Evolutionary conservation across 441 rosid species (phyloP).

Genomic region (Erysimum pusillum): DNA sequence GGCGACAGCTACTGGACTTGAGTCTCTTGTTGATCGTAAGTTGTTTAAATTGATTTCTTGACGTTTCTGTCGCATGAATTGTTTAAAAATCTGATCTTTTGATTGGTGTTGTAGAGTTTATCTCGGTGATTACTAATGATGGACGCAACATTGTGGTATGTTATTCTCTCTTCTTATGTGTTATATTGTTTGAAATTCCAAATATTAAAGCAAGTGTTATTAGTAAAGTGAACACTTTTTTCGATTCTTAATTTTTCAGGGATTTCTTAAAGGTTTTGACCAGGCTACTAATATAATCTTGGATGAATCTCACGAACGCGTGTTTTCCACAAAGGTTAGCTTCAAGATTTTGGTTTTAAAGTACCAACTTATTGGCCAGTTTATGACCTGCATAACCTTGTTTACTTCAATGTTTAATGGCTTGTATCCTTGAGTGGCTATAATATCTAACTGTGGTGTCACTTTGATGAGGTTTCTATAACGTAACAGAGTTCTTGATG

Average conservation of each 20-base stretch:
- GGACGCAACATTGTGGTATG: slow-evolving; percentile 94
- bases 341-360: no score
- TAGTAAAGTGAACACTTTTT: neutral
- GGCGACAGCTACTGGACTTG: slow-evolving; percentile 71
- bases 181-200: neutral
- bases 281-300: slow-evolving; percentile 96
- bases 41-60: neutral
- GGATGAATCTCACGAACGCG: slow-evolving; percentile 98
- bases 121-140: slow-evolving; percentile 88
- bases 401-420: no score
- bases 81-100: slow-evolving; percentile 12
- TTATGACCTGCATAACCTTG: no score
- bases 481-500: neutral
- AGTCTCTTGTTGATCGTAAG: slow-evolving; percentile 82
- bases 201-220: neutral
- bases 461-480: no score
- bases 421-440: no score
- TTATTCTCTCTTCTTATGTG: neutral
- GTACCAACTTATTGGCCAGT: no score
- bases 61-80: slow-evolving; percentile 3
- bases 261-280: slow-evolving; percentile 86
- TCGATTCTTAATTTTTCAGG: slow-evolving; percentile 51
- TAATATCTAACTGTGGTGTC: no score
- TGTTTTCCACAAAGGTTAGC: slow-evolving; percentile 81
- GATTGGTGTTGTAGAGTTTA: slow-evolving; percentile 58